Evolutionary conservation across 2,329 filamentous ascomycete species (phyloP).

Genomic region (Colletotrichum sublineola): DNA sequence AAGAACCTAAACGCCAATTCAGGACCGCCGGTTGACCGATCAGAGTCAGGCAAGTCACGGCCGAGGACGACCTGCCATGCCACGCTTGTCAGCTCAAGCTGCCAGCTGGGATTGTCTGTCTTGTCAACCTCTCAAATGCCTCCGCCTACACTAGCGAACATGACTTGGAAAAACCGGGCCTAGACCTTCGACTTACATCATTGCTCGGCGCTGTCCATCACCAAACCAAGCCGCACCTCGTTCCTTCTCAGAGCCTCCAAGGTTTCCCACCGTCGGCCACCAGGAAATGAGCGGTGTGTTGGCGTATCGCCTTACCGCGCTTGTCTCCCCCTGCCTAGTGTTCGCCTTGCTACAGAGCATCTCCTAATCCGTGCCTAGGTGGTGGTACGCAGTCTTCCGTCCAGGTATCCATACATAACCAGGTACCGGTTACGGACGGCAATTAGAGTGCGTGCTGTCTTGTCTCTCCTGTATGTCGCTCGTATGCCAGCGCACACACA

Average conservation of each 20-base stretch:
- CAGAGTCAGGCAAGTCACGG: slow-evolving; percentile 21
- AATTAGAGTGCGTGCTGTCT: slow-evolving; percentile 14
- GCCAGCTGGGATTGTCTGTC: slow-evolving; percentile 18
- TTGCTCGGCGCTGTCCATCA: slow-evolving; percentile 26
- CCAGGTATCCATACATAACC: background rate
- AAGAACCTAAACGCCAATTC: slow-evolving; percentile 28
- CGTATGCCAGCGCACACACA: slow-evolving; percentile 29
- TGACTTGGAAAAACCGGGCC: slow-evolving; percentile 33
- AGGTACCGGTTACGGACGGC: background rate
- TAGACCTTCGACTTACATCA: slow-evolving; percentile 38
- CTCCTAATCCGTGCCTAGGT: slow-evolving; percentile 11
- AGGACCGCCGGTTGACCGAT: slow-evolving; percentile 19
- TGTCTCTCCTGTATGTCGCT: slow-evolving; percentile 36
- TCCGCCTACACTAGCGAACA: slow-evolving; percentile 29
- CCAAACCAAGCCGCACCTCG: slow-evolving; percentile 15
- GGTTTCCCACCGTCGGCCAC: background rate
- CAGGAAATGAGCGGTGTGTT: slow-evolving; percentile 42
- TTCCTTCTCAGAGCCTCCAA: background rate
- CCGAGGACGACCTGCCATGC: background rate
- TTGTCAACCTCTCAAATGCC: slow-evolving; percentile 26
- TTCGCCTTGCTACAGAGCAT: slow-evolving; percentile 11
- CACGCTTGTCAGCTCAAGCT: background rate
- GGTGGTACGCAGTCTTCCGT: background rate
- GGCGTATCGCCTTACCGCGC: slow-evolving; percentile 36
- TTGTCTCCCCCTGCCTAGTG: slow-evolving; percentile 18